A percentile compares a stretch with the other conserved stretches of the same genome.
Conservation (phyloP, 2,329 filamentous ascomycete genomes). For the Tolypocladium guangdongense region DNA sequence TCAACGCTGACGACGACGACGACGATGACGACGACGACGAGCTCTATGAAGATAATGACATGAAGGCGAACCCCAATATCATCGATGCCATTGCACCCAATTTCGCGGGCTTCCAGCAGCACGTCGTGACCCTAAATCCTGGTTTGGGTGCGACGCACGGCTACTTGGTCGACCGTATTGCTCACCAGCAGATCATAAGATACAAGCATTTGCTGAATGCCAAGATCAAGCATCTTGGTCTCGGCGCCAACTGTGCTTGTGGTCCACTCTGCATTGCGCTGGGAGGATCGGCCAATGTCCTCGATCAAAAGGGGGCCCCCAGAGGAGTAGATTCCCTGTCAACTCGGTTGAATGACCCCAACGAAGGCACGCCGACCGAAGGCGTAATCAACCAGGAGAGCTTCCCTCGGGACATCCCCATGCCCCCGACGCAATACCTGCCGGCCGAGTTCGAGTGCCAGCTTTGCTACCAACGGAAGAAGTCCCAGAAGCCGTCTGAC, state of each 20-base stretch:
- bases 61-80: conserved; percentile 51
- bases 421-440: conserved; percentile 65
- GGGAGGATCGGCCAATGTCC: conserved; percentile 52
- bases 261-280: conserved; percentile 52
- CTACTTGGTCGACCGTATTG: conserved; percentile 69
- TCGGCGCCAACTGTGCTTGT: conserved; percentile 50
- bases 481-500: conserved; percentile 82
- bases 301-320: conserved; percentile 49
- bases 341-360: conserved; percentile 42
- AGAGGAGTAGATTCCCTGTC: conserved; percentile 47
- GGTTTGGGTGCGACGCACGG: conserved; percentile 41
- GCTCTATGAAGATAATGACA: conserved; percentile 43
- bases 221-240: conserved; percentile 58
- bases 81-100: conserved; percentile 62
- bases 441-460: conserved; percentile 87
- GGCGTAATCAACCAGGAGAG: conserved; percentile 59
- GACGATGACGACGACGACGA: conserved; percentile 53
- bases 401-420: conserved; percentile 71
- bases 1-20: conserved; percentile 22
- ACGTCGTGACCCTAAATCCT: conserved; percentile 67
- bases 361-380: conserved; percentile 58
- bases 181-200: conserved; percentile 66
- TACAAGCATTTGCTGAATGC: conserved; percentile 67
- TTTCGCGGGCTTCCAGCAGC: conserved; percentile 63
- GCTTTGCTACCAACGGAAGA: conserved; percentile 76